A percentile compares a stretch with the other conserved stretches of the same genome.
These are phyloP conservation scores for Quambalaria eucalypti DNA, from an alignment of 1,284 basidiomycete species.

Conservation along the genomic window DNA sequence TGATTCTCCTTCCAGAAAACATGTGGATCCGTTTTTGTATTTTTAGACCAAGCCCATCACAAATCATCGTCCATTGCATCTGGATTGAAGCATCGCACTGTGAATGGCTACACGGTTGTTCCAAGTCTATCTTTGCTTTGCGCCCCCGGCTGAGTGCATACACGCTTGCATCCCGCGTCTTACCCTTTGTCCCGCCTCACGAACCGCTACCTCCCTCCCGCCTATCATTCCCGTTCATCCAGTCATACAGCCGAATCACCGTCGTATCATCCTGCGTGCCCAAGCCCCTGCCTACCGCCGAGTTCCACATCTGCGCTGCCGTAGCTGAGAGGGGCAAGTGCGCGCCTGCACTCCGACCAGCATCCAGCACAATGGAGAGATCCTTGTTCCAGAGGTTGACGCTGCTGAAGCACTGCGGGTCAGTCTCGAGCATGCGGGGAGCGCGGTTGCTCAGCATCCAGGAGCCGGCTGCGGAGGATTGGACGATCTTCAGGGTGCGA, in stretches of 20 bases:
- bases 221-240: conserved; percentile 8
- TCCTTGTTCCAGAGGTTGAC: conserved; percentile 15
- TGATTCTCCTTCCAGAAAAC: not conserved
- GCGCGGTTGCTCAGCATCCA: conserved; percentile 45
- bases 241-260: conserved; percentile 14
- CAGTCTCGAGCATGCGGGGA: conserved; percentile 13
- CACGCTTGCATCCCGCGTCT: no score
- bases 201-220: no score
- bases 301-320: conserved; percentile 13
- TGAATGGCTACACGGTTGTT: no score
- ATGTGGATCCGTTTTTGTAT: not conserved
- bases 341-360: conserved; percentile 7
- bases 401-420: conserved; percentile 9
- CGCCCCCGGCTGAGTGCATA: no score
- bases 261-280: conserved; percentile 9
- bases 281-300: conserved; percentile 8
- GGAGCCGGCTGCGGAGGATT: conserved; percentile 37
- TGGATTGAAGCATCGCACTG: no score
- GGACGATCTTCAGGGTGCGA: conserved; percentile 44
- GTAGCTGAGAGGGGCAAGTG: conserved; percentile 7
- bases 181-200: no score
- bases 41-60: not conserved
- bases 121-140: no score
- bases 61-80: no score
- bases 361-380: conserved; percentile 11